A percentile compares a stretch with the other conserved stretches of the same genome.
Evolutionary conservation across 805 yeast species (phyloP).

Genomic region (Candida odintsovae): DNA sequence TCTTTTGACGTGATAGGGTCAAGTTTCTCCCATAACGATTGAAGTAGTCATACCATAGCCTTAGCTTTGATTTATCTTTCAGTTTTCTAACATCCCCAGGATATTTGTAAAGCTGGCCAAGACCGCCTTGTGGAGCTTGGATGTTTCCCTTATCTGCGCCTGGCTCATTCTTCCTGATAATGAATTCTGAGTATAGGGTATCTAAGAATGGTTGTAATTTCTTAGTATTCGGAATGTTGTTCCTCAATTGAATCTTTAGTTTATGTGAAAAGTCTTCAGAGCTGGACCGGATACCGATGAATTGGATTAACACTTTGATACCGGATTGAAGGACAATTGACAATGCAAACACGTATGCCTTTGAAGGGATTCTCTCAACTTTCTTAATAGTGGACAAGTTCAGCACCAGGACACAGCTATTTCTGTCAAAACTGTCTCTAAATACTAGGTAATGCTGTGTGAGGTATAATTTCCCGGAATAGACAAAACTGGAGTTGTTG

Average conservation of each 20-base stretch:
- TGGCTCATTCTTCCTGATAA: slow-evolving; percentile 45
- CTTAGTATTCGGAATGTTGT: slow-evolving; percentile 57
- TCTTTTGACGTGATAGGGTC: slow-evolving; percentile 64
- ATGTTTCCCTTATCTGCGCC: slow-evolving; percentile 30
- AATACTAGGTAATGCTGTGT: slow-evolving; percentile 76
- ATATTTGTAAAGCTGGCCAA: slow-evolving; percentile 77
- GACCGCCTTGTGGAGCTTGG: slow-evolving; percentile 70
- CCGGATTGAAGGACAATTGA: slow-evolving; percentile 65
- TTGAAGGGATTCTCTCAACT: slow-evolving; percentile 79
- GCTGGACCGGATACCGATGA: slow-evolving; percentile 72
- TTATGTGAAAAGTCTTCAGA: slow-evolving; percentile 75
- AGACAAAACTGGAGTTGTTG: slow-evolving; percentile 27
- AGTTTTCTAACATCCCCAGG: slow-evolving; percentile 82
- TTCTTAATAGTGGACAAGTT: slow-evolving; percentile 76
- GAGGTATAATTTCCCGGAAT: slow-evolving; percentile 63
- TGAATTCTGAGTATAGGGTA: slow-evolving; percentile 82
- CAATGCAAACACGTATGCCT: slow-evolving; percentile 72
- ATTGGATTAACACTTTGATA: slow-evolving; percentile 56
- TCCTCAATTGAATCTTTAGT: slow-evolving; percentile 54
- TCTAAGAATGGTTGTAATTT: slow-evolving; percentile 58
- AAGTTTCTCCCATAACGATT: slow-evolving; percentile 79
- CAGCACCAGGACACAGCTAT: slow-evolving; percentile 60
- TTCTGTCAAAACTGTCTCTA: slow-evolving; percentile 60
- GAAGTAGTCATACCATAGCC: slow-evolving; percentile 91
- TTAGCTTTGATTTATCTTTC: slow-evolving; percentile 79